Percentiles rank a stretch among this genome's conserved stretches.
These are phyloP conservation scores for Lentinula aciculospora DNA, from an alignment of 768 basidiomycete genomes.

Conservation along the genomic window DNA sequence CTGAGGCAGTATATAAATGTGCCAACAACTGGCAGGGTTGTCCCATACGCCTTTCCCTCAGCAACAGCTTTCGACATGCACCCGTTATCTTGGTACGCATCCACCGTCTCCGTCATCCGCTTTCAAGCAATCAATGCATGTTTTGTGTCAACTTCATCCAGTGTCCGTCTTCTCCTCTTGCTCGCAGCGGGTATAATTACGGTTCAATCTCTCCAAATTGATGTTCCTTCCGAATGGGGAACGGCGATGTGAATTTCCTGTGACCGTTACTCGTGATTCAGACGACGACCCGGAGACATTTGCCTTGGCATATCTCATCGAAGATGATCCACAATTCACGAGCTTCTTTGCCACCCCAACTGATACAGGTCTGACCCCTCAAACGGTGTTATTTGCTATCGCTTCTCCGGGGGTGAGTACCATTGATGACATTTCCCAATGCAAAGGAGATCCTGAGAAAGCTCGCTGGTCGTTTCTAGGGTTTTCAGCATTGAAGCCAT, in stretches of 20 bases:
- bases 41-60: not conserved
- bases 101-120: not conserved
- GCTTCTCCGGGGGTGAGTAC: not conserved
- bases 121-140: not conserved
- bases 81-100: not conserved
- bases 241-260: not conserved
- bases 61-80: too few relatives aligned
- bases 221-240: not conserved
- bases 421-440: not conserved
- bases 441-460: not conserved
- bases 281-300: not conserved
- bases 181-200: not conserved
- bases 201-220: not conserved
- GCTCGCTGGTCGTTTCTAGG: not conserved
- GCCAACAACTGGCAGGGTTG: too few relatives aligned
- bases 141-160: not conserved
- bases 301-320: not conserved
- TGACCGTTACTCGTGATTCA: not conserved
- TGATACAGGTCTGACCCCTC: not conserved
- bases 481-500: not conserved
- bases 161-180: not conserved
- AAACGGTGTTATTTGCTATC: not conserved
- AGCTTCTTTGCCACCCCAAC: not conserved
- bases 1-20: not conserved
- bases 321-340: not conserved